Percentiles rank a stretch among this genome's conserved stretches.
These are phyloP conservation scores for Backusella luteola DNA, from an alignment of 192 early-diverging fungal genomes.

Conservation along the genomic window DNA sequence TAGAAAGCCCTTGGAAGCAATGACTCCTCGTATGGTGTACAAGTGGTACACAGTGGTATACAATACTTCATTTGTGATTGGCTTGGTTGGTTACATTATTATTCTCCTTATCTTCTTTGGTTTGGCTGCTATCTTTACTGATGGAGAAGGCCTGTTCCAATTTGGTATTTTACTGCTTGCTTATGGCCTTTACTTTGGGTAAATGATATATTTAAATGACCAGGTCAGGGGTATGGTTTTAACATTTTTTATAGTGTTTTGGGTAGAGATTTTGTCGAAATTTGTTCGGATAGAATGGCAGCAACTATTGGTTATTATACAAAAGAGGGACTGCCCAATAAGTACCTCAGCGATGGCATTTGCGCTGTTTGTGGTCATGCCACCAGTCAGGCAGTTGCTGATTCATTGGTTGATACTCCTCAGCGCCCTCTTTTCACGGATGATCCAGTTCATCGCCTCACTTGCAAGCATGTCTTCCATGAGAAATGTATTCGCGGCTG, in stretches of 20 bases:
- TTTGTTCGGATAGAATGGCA: constrained; percentile 63
- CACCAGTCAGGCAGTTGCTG: constrained; percentile 34
- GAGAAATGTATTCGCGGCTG: constrained; percentile 66
- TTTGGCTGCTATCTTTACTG: constrained; percentile 41
- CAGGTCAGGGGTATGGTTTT: neutral
- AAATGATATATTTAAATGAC: constrained; percentile 10
- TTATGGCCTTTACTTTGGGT: constrained; percentile 67
- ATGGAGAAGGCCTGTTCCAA: constrained; percentile 36
- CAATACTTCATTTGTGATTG: constrained; percentile 56
- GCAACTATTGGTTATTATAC: constrained; percentile 60
- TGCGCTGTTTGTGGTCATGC: constrained; percentile 59
- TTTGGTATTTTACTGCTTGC: constrained; percentile 48
- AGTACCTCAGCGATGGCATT: constrained; percentile 49
- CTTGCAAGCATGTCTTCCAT: constrained; percentile 58
- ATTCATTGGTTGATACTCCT: constrained; percentile 37
- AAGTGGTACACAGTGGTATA: constrained; percentile 60
- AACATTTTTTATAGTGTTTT: constrained; percentile 40
- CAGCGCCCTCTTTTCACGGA: constrained; percentile 17
- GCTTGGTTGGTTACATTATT: constrained; percentile 51
- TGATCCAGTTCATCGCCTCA: constrained; percentile 39
- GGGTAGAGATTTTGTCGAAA: constrained; percentile 61
- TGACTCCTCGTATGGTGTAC: constrained; percentile 60
- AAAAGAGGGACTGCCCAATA: constrained; percentile 58
- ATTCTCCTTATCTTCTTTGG: constrained; percentile 56
- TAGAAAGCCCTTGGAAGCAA: constrained; percentile 56